phyloP scores from a whole-genome alignment of 345 rosid genomes.

The Linum lewisii region DNA sequence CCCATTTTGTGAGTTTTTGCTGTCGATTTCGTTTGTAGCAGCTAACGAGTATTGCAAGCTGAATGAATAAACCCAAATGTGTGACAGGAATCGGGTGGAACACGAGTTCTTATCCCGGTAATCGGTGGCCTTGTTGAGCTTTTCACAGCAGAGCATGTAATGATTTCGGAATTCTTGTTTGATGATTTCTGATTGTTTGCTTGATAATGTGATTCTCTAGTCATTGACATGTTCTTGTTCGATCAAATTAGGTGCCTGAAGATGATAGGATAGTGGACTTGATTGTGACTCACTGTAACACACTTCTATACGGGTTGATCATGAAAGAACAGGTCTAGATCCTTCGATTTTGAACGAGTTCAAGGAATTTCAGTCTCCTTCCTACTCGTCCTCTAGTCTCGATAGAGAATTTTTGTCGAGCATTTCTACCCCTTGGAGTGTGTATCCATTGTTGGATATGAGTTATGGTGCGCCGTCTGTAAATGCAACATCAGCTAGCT shows the following conservation, averaged over 20 bases:
- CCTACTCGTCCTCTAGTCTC: too few species aligned
- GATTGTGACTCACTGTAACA: slow-evolving; percentile 32
- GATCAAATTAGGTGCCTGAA: slow-evolving; percentile 36
- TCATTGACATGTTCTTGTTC: neutral
- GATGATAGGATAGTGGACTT: slow-evolving; percentile 49
- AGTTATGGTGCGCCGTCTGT: slow-evolving; percentile 14
- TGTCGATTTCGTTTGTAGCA: neutral
- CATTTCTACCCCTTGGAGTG: slow-evolving; percentile 34
- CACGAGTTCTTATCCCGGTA: slow-evolving; percentile 63
- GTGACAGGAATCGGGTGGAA: slow-evolving; percentile 42
- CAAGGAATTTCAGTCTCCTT: slow-evolving; percentile 11
- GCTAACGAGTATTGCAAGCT: neutral
- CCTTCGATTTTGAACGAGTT: slow-evolving; percentile 17
- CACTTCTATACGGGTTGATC: slow-evolving; percentile 14
- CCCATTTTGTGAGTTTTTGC: slow-evolving; percentile 25
- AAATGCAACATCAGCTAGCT: slow-evolving; percentile 17
- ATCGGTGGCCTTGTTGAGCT: slow-evolving; percentile 79
- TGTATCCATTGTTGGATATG: slow-evolving; percentile 23
- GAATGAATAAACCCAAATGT: slow-evolving; percentile 6
- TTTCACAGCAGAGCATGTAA: slow-evolving; percentile 49
- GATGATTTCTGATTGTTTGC: neutral
- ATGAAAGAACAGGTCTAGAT: slow-evolving; percentile 10
- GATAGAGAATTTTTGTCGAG: too few species aligned
- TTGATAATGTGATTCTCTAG: neutral
- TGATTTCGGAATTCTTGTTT: too few species aligned